Conservation (phyloP, 2,329 filamentous ascomycete genomes). For the Sclerotinia trifoliorum region DNA sequence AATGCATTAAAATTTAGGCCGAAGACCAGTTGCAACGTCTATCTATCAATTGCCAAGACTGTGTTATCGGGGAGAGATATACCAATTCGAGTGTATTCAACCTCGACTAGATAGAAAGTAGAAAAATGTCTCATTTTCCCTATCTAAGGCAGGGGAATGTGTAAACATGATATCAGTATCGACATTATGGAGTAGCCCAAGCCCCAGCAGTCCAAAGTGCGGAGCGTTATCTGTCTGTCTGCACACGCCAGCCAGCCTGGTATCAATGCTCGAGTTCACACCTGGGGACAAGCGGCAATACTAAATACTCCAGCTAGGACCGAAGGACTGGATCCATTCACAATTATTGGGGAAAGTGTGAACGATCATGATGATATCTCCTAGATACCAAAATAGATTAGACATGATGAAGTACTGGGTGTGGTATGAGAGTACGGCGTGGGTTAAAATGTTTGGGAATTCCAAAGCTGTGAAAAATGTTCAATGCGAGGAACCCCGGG, state of each 20-base stretch:
- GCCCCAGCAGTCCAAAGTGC: neutral
- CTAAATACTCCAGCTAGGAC: slow-evolving; percentile 1
- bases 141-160: neutral
- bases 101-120: neutral
- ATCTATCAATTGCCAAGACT: slow-evolving; percentile 19
- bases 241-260: slow-evolving; percentile 13
- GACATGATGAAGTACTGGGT: neutral
- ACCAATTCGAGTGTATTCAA: slow-evolving; percentile 8
- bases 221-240: neutral
- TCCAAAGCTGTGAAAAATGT: neutral
- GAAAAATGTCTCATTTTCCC: slow-evolving; percentile 8
- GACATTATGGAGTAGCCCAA: neutral
- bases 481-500: neutral
- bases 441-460: neutral
- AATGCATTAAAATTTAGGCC: neutral
- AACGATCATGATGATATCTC: neutral
- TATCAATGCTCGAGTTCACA: slow-evolving; percentile 10
- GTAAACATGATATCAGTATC: slow-evolving; percentile 9
- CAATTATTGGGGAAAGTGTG: neutral
- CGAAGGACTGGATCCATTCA: neutral
- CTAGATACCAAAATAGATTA: neutral
- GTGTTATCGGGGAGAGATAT: slow-evolving; percentile 19
- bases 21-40: neutral
- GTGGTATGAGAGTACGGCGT: too few species aligned
- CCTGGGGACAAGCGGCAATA: neutral